Base-by-base conservation (phyloP, 768 basidiomycete species). In the Exidia glandulosa region DNA sequence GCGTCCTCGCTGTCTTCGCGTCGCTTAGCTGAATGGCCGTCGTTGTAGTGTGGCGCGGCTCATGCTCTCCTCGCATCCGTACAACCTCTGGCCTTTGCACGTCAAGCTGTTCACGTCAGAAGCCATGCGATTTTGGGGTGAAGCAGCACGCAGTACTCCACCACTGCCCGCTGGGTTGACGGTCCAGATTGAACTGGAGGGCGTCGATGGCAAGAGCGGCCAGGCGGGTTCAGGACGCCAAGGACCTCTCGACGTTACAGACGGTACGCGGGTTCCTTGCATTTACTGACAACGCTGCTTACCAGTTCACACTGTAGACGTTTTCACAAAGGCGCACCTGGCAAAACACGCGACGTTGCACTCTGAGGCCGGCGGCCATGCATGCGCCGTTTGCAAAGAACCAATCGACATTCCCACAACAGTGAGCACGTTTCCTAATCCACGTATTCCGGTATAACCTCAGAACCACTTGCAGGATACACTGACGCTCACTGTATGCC, bases 41-140 rank as follows among this genome's bases (percentile, higher is more conserved):
- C 16, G 6, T 29, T 29, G 3, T 60, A 87, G 86, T 50, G 78
- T 85, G 33, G 82, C 83, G 14, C 76, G 79, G 41, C 76, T 75
- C 23, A 87, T 91, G 82, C 70, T 91, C 13, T 74, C 79, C 1
- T 74, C 71, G 3, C 79, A 83, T 63, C 88, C 90, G 0, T 93
- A 86, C 70, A 79, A 76, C 62, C 78, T 78, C 23, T 86, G 86
- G 82, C 87, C 89, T 0, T 73, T 93, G 33, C 85, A 84, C 61
- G 80, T 90, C 64, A 87, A 86, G 64, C 69, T 91, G 5, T 93
- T 91, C 70, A 84, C 84, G 2, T 71, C 77, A 45, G 81, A 85
- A 59, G 85, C 84, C 13, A 75, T 77, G 23, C 76, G 76, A 59
- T 68, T 69, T 3, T 90, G 88, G 86, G 65, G 76, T 14, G 68